phyloP scores from a whole-genome alignment of 2,329 filamentous ascomycete species.

The Ophiocordyceps australis region DNA sequence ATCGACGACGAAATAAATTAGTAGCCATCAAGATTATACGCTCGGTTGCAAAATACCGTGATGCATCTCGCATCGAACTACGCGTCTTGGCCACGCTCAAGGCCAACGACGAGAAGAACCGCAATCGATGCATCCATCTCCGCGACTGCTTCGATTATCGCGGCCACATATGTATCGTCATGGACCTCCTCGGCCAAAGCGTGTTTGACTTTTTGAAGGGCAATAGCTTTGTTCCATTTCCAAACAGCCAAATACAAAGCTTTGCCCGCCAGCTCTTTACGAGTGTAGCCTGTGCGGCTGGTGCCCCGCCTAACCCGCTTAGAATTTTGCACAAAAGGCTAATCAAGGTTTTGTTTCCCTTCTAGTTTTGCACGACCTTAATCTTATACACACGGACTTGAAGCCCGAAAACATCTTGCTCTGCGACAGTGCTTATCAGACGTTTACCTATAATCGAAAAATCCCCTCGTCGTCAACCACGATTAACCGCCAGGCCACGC shows the following conservation, averaged over 20 bases:
- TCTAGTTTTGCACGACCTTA: slow-evolving; percentile 82
- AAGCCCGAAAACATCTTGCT: slow-evolving; percentile 56
- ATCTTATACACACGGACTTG: slow-evolving; percentile 81
- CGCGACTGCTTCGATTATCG: slow-evolving; percentile 94
- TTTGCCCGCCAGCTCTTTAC: slow-evolving; percentile 93
- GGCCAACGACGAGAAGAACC: slow-evolving; percentile 78
- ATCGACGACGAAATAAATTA: slow-evolving; percentile 54
- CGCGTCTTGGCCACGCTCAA: slow-evolving; percentile 82
- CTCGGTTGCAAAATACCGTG: slow-evolving; percentile 94
- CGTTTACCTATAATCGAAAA: slow-evolving; percentile 51
- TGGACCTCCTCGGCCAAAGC: slow-evolving; percentile 71
- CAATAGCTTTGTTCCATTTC: slow-evolving; percentile 90
- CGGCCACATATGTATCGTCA: slow-evolving; percentile 82
- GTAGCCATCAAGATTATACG: slow-evolving; percentile 97
- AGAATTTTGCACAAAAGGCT: no score
- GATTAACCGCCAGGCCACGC: slow-evolving; percentile 40
- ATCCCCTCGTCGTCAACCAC: slow-evolving; percentile 49
- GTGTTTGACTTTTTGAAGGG: slow-evolving; percentile 97
- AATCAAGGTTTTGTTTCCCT: background rate
- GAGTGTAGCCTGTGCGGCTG: slow-evolving; percentile 81
- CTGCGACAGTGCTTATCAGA: slow-evolving; percentile 46
- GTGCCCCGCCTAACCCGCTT: background rate
- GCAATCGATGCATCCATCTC: slow-evolving; percentile 92
- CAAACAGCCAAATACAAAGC: slow-evolving; percentile 93
- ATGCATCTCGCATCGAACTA: slow-evolving; percentile 87